These are phyloP conservation scores for Metschnikowia aberdeeniae DNA, from an alignment of 805 yeast genomes.

Conservation along the genomic window DNA sequence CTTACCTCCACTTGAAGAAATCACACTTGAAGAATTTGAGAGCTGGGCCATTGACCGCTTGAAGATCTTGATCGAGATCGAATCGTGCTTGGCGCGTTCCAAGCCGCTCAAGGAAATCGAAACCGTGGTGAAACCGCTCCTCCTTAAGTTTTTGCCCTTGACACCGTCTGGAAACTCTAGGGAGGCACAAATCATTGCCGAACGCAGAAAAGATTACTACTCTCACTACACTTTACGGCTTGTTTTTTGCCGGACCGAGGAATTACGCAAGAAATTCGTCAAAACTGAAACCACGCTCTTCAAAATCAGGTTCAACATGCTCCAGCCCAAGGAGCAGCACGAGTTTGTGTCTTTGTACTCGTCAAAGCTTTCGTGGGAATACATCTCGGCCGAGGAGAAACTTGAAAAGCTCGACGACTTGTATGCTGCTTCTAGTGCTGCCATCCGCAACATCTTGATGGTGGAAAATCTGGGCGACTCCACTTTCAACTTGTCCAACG, in stretches of 20 bases:
- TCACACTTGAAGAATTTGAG: slow-evolving; percentile 90
- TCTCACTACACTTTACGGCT: slow-evolving; percentile 85
- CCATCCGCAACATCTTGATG: slow-evolving; percentile 36
- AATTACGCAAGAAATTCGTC: slow-evolving; percentile 73
- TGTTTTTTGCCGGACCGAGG: slow-evolving; percentile 86
- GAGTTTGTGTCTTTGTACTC: slow-evolving; percentile 55
- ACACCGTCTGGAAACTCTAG: slow-evolving; percentile 30
- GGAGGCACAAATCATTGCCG: slow-evolving; percentile 43
- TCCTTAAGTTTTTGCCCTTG: slow-evolving; percentile 65
- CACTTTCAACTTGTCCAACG: slow-evolving; percentile 37
- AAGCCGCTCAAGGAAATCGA: slow-evolving; percentile 64
- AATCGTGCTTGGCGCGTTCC: slow-evolving; percentile 64
- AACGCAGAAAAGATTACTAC: slow-evolving; percentile 84
- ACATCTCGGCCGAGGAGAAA: slow-evolving; percentile 62
- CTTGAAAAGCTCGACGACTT: slow-evolving; percentile 44
- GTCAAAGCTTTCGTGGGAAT: slow-evolving; percentile 68
- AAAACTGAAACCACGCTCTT: slow-evolving; percentile 74
- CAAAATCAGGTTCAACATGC: slow-evolving; percentile 61
- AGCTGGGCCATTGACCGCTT: slow-evolving; percentile 93
- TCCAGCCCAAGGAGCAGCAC: slow-evolving; percentile 63
- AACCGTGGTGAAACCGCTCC: slow-evolving; percentile 56
- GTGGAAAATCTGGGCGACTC: slow-evolving; percentile 27
- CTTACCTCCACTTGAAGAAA: slow-evolving; percentile 75
- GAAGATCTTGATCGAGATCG: slow-evolving; percentile 78
- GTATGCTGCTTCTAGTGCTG: slow-evolving; percentile 49